phyloP scores from a whole-genome alignment of 352 stramenopile genomes.

The Salisapilia sapeloensis region DNA sequence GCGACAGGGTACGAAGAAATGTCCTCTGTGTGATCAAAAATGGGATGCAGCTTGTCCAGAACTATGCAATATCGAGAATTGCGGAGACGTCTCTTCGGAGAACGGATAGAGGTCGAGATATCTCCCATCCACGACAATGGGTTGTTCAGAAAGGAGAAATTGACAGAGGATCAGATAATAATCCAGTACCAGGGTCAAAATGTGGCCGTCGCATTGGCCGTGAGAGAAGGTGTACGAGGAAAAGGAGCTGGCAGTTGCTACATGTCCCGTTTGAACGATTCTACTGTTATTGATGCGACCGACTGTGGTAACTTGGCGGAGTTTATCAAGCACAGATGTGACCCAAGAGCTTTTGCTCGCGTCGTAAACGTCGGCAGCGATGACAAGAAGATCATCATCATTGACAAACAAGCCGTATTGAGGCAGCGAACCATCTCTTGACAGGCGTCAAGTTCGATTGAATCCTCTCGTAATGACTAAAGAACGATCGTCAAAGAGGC shows the following conservation, averaged over 20 bases:
- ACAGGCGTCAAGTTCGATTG: too few species aligned
- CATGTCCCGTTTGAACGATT: conserved; percentile 93
- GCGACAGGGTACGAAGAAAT: conserved; percentile 54
- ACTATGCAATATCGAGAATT: conserved; percentile 87
- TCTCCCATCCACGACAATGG: conserved; percentile 94
- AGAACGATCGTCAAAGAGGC: too few species aligned
- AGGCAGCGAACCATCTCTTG: too few species aligned
- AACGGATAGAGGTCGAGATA: conserved; percentile 83
- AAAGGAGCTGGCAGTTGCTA: conserved; percentile 90
- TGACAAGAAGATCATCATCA: conserved; percentile 94
- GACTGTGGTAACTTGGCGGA: conserved; percentile 85
- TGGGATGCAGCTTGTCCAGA: conserved; percentile 50
- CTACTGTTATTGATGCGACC: conserved; percentile 92
- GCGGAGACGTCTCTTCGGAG: conserved; percentile 78
- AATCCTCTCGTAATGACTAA: too few species aligned
- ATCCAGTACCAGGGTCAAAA: conserved; percentile 92
- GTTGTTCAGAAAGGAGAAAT: conserved; percentile 87
- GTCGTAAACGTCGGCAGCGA: conserved; percentile 70
- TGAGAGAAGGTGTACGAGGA: conserved; percentile 90
- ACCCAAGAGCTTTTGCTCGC: conserved; percentile 89
- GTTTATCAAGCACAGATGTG: conserved; percentile 95
- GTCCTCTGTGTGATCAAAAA: conserved; percentile 49
- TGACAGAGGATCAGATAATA: conserved; percentile 90
- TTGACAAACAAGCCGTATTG: too few species aligned
- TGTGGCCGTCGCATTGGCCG: conserved; percentile 86